Evolutionary conservation across 495 filamentous ascomycete genomes (phyloP).

Genomic region (Stereocaulon alpinum): DNA sequence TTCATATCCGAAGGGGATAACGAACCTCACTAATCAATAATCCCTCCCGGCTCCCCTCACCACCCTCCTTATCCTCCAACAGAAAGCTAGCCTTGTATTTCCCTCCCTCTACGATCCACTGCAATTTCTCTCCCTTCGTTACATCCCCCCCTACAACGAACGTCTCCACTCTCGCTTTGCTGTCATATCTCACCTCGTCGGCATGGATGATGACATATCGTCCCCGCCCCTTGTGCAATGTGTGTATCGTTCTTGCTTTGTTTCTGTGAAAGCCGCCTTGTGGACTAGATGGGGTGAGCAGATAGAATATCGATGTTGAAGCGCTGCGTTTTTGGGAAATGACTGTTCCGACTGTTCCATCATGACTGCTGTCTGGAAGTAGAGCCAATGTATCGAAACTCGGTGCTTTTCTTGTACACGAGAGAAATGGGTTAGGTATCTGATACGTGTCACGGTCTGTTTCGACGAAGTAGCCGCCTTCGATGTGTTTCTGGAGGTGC

Average conservation of each 20-base stretch:
- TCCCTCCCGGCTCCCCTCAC: conserved; percentile 28
- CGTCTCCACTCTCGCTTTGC: conserved; percentile 42
- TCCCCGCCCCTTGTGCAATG: conserved; percentile 48
- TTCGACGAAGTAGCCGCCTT: conserved; percentile 56
- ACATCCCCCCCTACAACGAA: conserved; percentile 52
- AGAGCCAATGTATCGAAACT: no score
- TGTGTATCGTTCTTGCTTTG: conserved; percentile 49
- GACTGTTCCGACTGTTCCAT: conserved; percentile 23
- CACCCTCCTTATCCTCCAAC: conserved; percentile 35
- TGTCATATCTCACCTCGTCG: conserved; percentile 30
- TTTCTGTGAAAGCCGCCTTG: conserved; percentile 53
- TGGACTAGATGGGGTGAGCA: conserved; percentile 46
- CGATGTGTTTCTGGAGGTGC: conserved; percentile 41
- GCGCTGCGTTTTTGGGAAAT: conserved; percentile 28
- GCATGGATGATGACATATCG: conserved; percentile 51
- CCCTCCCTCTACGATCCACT: conserved; percentile 60
- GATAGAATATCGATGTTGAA: conserved; percentile 49
- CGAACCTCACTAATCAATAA: conserved; percentile 53
- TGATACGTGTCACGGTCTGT: conserved; percentile 45
- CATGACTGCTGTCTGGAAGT: conserved; percentile 15
- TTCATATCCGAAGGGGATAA: neutral
- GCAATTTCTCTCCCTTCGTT: conserved; percentile 45
- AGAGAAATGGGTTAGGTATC: conserved; percentile 41
- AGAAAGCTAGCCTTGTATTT: conserved; percentile 53
- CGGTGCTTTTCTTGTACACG: neutral